Conservation (phyloP, 2,329 filamentous ascomycete species). For the Colletotrichum siamense region DNA sequence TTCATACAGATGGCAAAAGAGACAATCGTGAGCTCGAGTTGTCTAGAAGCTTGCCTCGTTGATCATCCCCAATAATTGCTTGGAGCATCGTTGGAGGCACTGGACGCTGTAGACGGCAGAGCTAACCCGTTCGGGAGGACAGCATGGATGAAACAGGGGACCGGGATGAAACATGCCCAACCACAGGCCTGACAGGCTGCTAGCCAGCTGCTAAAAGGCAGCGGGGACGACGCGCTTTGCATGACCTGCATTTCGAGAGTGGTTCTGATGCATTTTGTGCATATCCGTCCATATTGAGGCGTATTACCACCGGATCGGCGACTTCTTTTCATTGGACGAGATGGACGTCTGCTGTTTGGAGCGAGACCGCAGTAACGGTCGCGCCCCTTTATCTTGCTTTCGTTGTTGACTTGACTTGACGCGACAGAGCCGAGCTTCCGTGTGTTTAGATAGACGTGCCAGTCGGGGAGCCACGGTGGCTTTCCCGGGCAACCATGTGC, state of each 20-base stretch:
- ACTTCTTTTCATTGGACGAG: neutral
- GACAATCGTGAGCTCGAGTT: neutral
- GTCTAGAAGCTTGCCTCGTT: neutral
- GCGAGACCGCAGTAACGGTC: neutral
- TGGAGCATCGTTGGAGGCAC: neutral
- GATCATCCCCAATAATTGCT: neutral
- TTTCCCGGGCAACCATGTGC: neutral
- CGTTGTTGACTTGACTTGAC: neutral
- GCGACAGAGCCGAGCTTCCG: neutral
- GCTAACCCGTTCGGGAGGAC: neutral
- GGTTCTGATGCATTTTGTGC: constrained; percentile 3
- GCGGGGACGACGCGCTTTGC: constrained; percentile 2
- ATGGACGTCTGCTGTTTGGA: neutral
- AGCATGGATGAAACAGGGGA: constrained; percentile 13
- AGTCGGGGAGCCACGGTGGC: neutral
- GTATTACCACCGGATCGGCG: neutral
- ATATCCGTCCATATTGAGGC: constrained; percentile 1
- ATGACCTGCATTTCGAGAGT: constrained; percentile 11
- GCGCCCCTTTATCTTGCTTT: neutral
- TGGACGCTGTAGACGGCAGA: neutral
- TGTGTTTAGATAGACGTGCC: neutral
- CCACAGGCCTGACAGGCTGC: neutral
- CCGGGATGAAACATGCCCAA: constrained; percentile 4
- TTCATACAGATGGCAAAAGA: neutral
- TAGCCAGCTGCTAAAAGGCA: neutral